A percentile compares a stretch with the other conserved stretches of the same genome.
These are phyloP conservation scores for Coix lacrymajobi DNA, from an alignment of 176 grass and related monocot species.

Conservation along the genomic window DNA sequence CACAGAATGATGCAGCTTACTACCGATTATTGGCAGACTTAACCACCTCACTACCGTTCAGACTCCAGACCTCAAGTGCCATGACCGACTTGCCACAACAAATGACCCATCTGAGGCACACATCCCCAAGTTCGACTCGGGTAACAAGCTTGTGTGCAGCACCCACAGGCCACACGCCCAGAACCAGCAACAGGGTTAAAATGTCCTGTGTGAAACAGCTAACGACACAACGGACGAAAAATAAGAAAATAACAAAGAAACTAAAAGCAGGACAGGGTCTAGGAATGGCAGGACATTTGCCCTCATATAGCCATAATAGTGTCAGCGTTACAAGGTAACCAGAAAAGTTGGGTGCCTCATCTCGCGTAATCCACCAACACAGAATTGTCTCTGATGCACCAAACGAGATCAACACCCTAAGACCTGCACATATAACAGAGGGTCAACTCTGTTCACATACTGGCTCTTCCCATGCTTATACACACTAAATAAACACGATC, in stretches of 20 bases:
- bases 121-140: background rate
- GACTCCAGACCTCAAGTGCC: constrained; percentile 13
- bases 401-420: constrained; percentile 10
- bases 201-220: constrained; percentile 42
- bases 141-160: constrained; percentile 1
- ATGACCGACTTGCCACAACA: background rate
- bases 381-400: constrained; percentile 9
- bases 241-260: background rate
- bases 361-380: constrained; percentile 20
- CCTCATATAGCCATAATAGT: constrained; percentile 28
- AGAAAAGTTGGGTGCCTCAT: constrained; percentile 17
- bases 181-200: constrained; percentile 47
- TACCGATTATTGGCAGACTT: constrained; percentile 30
- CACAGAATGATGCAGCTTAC: constrained; percentile 21
- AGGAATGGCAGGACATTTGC: constrained; percentile 13
- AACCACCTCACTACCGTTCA: background rate
- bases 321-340: constrained; percentile 35
- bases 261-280: constrained; percentile 8
- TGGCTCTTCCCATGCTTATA: background rate
- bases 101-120: constrained; percentile 1
- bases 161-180: constrained; percentile 20
- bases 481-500: background rate
- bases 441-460: background rate
- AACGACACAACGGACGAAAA: background rate
- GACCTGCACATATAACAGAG: constrained; percentile 28